phyloP scores from a whole-genome alignment of 1,284 basidiomycete genomes.

The Ganoderma boninense region DNA sequence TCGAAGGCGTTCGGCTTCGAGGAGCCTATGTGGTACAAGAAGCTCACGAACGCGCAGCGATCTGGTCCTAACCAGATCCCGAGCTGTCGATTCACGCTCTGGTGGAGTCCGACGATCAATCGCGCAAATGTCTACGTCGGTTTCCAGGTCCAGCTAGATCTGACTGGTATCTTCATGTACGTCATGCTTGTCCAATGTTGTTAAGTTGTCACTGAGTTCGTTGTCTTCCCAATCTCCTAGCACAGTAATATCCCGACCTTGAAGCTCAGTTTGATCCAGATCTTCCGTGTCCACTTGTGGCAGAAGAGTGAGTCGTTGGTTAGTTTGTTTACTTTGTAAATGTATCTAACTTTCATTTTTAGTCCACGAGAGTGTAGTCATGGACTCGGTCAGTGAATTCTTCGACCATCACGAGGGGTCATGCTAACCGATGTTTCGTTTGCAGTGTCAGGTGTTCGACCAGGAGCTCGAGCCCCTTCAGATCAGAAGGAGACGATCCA shows the following conservation, averaged over 20 bases:
- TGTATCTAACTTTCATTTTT: slow-evolving; percentile 19
- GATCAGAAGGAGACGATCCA: slow-evolving; percentile 99
- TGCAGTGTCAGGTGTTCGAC: slow-evolving; percentile 95
- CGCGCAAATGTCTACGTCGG: slow-evolving; percentile 99
- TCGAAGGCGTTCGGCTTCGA: slow-evolving; percentile 91
- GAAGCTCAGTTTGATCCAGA: slow-evolving; percentile 98
- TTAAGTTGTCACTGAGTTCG: slow-evolving; percentile 22
- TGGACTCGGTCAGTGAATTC: slow-evolving; percentile 82
- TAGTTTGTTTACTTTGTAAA: slow-evolving; percentile 16
- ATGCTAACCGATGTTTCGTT: not conserved
- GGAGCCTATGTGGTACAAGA: slow-evolving; percentile 98
- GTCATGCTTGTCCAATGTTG: slow-evolving; percentile 31
- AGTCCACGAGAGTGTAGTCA: slow-evolving; percentile 93
- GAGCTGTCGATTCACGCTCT: slow-evolving; percentile 99
- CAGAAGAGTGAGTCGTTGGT: slow-evolving; percentile 83
- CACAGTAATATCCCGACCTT: slow-evolving; percentile 98
- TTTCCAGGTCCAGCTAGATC: slow-evolving; percentile 99
- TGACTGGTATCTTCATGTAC: slow-evolving; percentile 93
- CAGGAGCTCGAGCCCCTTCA: slow-evolving; percentile 98
- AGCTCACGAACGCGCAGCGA: slow-evolving; percentile 94
- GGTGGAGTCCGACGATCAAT: slow-evolving; percentile 99
- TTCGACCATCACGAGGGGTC: not conserved
- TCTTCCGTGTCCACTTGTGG: slow-evolving; percentile 99
- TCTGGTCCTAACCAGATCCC: slow-evolving; percentile 98
- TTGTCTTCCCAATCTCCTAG: slow-evolving; percentile 45